Conservation (phyloP, 164 flowering plant species). For the grape (Vitis vinifera) region DNA sequence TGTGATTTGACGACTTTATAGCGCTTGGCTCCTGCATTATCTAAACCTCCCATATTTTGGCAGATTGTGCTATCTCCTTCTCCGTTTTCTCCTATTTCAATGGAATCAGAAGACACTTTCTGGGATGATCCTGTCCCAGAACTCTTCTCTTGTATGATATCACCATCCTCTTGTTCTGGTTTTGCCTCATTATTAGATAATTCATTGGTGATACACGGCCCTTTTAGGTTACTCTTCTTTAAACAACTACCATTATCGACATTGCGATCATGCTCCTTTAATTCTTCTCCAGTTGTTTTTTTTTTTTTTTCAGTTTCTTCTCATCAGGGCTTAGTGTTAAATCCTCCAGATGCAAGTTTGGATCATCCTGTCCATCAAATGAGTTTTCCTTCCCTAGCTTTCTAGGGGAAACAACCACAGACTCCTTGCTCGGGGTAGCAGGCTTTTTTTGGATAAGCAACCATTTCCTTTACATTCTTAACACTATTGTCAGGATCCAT, state of each 20-base stretch:
- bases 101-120: neutral
- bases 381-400: slow-evolving; percentile 63
- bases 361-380: slow-evolving; percentile 30
- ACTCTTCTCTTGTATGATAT: neutral
- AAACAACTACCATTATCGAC: slow-evolving; percentile 9
- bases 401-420: slow-evolving; percentile 21
- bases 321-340: slow-evolving; percentile 6
- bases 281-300: slow-evolving; percentile 17
- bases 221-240: slow-evolving; percentile 12
- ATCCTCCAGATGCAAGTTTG: slow-evolving; percentile 12
- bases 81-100: neutral
- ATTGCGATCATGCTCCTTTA: slow-evolving; percentile 18
- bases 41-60: neutral
- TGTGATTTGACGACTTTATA: neutral
- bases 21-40: slow-evolving; percentile 8
- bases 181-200: slow-evolving; percentile 7
- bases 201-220: neutral
- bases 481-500: slow-evolving; percentile 27
- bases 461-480: too few species aligned
- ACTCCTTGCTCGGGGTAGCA: slow-evolving; percentile 22
- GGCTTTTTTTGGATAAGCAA: too few species aligned
- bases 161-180: neutral
- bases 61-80: neutral
- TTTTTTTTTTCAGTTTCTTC: slow-evolving; percentile 26
- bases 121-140: neutral